Evolutionary conservation across 2,329 filamentous ascomycete species (phyloP).

Genomic region (Dactylella cylindrospora): DNA sequence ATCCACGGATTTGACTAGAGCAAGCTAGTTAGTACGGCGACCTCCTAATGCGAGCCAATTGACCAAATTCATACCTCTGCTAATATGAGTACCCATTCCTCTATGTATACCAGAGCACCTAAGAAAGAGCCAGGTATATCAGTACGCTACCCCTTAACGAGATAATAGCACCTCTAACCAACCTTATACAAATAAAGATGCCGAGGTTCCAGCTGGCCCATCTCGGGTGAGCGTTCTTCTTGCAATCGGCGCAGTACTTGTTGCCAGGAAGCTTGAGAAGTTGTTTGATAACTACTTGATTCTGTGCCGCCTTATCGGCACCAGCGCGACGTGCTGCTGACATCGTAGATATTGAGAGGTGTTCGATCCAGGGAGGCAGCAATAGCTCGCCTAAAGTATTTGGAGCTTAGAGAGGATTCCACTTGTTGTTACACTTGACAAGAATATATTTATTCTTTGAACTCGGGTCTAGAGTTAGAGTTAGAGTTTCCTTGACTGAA

Average conservation of each 20-base stretch:
- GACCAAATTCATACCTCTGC: conserved; percentile 56
- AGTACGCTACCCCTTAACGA: conserved; percentile 1
- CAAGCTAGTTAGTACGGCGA: conserved; percentile 10
- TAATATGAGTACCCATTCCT: conserved; percentile 98
- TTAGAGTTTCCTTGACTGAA: too few species aligned
- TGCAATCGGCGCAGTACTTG: conserved; percentile 97
- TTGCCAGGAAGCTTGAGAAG: conserved; percentile 92
- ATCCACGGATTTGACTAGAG: conserved; percentile 86
- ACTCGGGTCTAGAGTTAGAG: too few species aligned
- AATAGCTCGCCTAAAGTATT: neutral
- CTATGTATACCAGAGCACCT: conserved; percentile 95
- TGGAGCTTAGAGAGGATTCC: neutral
- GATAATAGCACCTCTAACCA: conserved; percentile 22
- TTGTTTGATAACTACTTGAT: conserved; percentile 89
- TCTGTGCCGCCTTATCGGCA: conserved; percentile 86
- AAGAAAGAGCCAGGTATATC: conserved; percentile 4
- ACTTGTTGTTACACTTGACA: too few species aligned
- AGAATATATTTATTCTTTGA: too few species aligned
- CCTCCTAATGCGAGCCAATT: neutral
- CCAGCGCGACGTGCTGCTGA: conserved; percentile 77
- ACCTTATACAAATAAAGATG: conserved; percentile 92
- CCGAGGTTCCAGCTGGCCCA: conserved; percentile 99
- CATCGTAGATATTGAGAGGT: conserved; percentile 58
- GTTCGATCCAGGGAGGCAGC: conserved; percentile 1
- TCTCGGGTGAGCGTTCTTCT: conserved; percentile 96